Evolutionary conservation across 2,329 filamentous ascomycete species (phyloP).

Genomic region (Periconia macrospinosa): DNA sequence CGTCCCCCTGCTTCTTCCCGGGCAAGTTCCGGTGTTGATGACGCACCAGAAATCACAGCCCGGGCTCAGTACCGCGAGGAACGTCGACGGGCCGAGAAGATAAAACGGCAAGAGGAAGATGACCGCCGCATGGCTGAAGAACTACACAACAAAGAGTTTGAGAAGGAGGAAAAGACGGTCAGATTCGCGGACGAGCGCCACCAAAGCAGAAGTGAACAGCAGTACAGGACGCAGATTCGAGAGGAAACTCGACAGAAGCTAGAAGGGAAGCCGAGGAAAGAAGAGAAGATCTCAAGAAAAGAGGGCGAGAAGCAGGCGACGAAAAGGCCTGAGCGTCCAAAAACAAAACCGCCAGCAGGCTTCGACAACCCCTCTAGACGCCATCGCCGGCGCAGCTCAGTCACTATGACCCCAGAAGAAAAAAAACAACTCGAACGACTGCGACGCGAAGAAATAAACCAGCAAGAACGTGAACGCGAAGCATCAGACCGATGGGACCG

Average conservation of each 20-base stretch:
- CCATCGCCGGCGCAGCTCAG: constrained; percentile 18
- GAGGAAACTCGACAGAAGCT: constrained; percentile 8
- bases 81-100: constrained; percentile 21
- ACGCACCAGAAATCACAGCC: constrained; percentile 23
- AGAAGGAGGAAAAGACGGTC: constrained; percentile 28
- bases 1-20: constrained; percentile 20
- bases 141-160: constrained; percentile 4
- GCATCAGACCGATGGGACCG: constrained; percentile 19
- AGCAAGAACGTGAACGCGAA: constrained; percentile 19
- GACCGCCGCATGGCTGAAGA: constrained; percentile 20
- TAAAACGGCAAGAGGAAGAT: constrained; percentile 25
- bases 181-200: constrained; percentile 28
- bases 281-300: constrained; percentile 8
- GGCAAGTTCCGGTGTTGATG: constrained; percentile 16
- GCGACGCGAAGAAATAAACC: constrained; percentile 12
- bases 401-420: constrained; percentile 15
- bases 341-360: constrained; percentile 18
- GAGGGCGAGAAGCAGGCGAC: constrained; percentile 13
- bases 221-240: constrained; percentile 15
- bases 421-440: constrained; percentile 9
- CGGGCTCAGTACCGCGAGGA: constrained; percentile 21
- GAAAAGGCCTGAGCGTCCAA: constrained; percentile 20
- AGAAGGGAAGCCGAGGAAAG: constrained; percentile 3
- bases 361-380: constrained; percentile 15
- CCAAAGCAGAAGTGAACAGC: constrained; percentile 21